Evolutionary conservation across 2,329 filamentous ascomycete genomes (phyloP), one percentile per base, ranked within the genome.

Genomic region (Sclerotinia subarctica): DNA sequence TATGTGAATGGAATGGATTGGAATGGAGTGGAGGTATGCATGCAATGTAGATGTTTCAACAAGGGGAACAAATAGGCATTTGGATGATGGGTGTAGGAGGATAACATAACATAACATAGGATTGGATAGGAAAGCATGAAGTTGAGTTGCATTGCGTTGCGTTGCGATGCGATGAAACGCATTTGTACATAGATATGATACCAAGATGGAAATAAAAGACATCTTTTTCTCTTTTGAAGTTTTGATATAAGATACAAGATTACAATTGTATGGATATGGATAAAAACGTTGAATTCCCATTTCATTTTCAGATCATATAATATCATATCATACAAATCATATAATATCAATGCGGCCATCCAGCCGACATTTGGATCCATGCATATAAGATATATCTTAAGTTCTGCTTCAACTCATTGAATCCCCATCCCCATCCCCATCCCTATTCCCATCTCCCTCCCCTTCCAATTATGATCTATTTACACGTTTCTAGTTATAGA

Each of bases 121-220:
- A 54, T 54, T 3, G 32, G n/a, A 64, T 53, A 29, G 59, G 21
- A 63, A 42, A 24, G 47, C 7, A 51, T 52, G 35, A 35, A n/a
- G 35, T 35, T 38, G 38, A 38, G 35, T 5, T 11, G 47, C 3
- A 38, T 52, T 21, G 32, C 52, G 38, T 58, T 11, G 35, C 42
- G 56, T 58, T 19, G 32, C 52, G n/a, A 19, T 59, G 57, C 47
- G 44, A 59, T 59, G 44, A 32, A 26, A 19, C 13, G 63, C 26
- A 57, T 58, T 59, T 66, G 64, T 66, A 60, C 21, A 66, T 66
- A 60, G 42, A 66, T 66, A 66, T 66, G 64, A 66, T 66, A 66
- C 64, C 64, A 66, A 66, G 53, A 66, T 59, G 44, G 51, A 66
- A 66, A 60, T 51, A 59, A 15, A n/a, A 57, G 26, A 57, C 42